Evolutionary conservation across 2,329 filamentous ascomycete genomes (phyloP).

Genomic region (Gaeumannomyces tritici): DNA sequence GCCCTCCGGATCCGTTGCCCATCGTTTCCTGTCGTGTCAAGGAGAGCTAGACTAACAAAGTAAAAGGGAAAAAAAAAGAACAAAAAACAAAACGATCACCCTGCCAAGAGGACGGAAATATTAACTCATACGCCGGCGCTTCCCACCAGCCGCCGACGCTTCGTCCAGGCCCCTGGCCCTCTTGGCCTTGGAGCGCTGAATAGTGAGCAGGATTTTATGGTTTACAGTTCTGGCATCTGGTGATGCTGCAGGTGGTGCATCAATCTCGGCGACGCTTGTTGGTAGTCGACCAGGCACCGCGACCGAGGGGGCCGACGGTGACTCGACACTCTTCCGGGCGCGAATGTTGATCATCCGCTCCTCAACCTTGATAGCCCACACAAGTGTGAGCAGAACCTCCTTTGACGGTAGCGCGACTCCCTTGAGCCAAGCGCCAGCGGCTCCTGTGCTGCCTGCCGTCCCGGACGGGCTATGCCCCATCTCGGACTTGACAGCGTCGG

Average conservation of each 20-base stretch:
- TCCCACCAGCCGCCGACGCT: neutral
- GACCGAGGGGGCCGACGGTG: neutral
- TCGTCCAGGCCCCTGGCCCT: constrained; percentile 1
- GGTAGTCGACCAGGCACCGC: neutral
- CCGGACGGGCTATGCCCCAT: neutral
- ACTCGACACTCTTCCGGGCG: neutral
- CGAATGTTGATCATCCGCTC: constrained; percentile 23
- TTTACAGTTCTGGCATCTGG: neutral
- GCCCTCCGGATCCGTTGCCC: neutral
- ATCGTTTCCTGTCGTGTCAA: neutral
- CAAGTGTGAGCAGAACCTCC: constrained; percentile 36
- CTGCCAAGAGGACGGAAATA: neutral
- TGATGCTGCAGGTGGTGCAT: constrained; percentile 7
- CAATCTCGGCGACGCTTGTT: constrained; percentile 10
- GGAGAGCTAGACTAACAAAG: neutral
- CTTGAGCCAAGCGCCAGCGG: neutral
- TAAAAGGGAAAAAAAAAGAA: neutral
- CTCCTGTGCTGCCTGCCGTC: neutral
- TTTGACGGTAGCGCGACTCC: constrained; percentile 28
- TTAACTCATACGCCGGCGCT: neutral
- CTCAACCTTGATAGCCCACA: constrained; percentile 35
- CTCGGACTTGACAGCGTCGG: neutral
- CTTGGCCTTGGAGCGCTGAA: constrained; percentile 9
- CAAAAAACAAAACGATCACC: neutral
- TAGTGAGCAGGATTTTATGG: constrained; percentile 11